A percentile compares a stretch with the other conserved stretches of the same genome.
Evolutionary conservation across 495 filamentous ascomycete species (phyloP).

Genomic region (Penicillium waksmanii): DNA sequence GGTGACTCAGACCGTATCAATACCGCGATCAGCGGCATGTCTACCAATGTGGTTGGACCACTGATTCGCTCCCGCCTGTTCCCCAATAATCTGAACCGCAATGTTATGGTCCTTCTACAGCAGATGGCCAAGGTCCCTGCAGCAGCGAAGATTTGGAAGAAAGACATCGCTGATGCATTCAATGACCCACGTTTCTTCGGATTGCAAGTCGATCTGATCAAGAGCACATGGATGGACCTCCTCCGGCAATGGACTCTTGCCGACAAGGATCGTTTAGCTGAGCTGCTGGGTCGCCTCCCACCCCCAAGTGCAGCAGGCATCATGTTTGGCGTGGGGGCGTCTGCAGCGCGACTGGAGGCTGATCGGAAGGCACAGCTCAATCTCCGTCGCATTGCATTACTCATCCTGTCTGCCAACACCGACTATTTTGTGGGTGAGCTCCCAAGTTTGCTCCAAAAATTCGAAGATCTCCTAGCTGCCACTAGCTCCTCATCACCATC

Average conservation of each 20-base stretch:
- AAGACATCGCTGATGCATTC: slow-evolving; percentile 88
- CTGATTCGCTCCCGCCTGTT: slow-evolving; percentile 83
- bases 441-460: slow-evolving; percentile 72
- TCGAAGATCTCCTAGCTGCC: slow-evolving; percentile 85
- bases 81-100: slow-evolving; percentile 79
- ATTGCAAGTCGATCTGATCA: slow-evolving; percentile 64
- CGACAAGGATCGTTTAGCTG: slow-evolving; percentile 87
- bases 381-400: slow-evolving; percentile 76
- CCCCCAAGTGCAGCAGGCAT: slow-evolving; percentile 94
- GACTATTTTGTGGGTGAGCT: slow-evolving; percentile 83
- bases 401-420: slow-evolving; percentile 70
- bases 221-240: slow-evolving; percentile 78
- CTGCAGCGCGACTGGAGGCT: slow-evolving; percentile 89
- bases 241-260: slow-evolving; percentile 78
- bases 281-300: slow-evolving; percentile 75
- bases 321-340: slow-evolving; percentile 96
- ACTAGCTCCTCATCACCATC: slow-evolving; percentile 90
- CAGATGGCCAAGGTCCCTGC: slow-evolving; percentile 76
- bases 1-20: slow-evolving; percentile 84
- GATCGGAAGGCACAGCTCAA: slow-evolving; percentile 93
- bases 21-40: slow-evolving; percentile 76
- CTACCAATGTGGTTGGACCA: slow-evolving; percentile 79
- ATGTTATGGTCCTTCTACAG: slow-evolving; percentile 71
- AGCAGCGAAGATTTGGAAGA: slow-evolving; percentile 89
- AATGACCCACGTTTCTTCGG: slow-evolving; percentile 85